phyloP scores from a whole-genome alignment of 2,329 filamentous ascomycete genomes.

The Fusarium oxysporum region DNA sequence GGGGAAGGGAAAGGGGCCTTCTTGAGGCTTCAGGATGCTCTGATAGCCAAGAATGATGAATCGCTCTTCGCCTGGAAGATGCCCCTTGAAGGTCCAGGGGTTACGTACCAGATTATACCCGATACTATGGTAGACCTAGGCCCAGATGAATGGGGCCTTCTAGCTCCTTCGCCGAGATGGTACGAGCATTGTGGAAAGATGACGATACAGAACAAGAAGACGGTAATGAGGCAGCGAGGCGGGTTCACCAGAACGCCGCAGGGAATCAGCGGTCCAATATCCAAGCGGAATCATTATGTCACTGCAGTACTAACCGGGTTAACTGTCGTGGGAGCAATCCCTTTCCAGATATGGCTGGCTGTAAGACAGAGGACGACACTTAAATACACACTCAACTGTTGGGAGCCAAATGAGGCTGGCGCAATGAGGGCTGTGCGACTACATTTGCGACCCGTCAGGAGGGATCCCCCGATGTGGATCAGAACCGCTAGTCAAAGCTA shows the following conservation, averaged over 20 bases:
- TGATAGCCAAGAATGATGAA: slow-evolving; percentile 2
- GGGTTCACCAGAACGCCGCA: not conserved
- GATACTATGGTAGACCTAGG: not conserved
- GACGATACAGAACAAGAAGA: slow-evolving; percentile 1
- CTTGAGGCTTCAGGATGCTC: not conserved
- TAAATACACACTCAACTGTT: slow-evolving; percentile 2
- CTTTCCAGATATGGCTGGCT: slow-evolving; percentile 2
- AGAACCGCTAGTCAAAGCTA: not conserved
- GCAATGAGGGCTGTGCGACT: not conserved
- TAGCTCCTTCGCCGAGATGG: not conserved
- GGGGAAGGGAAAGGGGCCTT: not conserved
- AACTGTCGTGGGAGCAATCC: not conserved
- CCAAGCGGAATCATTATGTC: not conserved
- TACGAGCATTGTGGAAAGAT: slow-evolving; percentile 1
- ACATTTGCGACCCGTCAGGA: not conserved
- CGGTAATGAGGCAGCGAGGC: not conserved
- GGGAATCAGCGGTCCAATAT: not conserved
- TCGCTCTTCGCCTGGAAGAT: slow-evolving; percentile 3
- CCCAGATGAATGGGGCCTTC: not conserved
- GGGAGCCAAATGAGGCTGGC: not conserved
- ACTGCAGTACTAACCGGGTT: not conserved
- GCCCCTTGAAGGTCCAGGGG: not conserved
- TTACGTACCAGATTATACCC: not conserved
- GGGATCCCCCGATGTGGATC: not conserved
- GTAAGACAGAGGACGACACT: not conserved